These are phyloP conservation scores for Hamamelis virginiana DNA, from an alignment of 164 flowering plant species.

Conservation along the genomic window DNA sequence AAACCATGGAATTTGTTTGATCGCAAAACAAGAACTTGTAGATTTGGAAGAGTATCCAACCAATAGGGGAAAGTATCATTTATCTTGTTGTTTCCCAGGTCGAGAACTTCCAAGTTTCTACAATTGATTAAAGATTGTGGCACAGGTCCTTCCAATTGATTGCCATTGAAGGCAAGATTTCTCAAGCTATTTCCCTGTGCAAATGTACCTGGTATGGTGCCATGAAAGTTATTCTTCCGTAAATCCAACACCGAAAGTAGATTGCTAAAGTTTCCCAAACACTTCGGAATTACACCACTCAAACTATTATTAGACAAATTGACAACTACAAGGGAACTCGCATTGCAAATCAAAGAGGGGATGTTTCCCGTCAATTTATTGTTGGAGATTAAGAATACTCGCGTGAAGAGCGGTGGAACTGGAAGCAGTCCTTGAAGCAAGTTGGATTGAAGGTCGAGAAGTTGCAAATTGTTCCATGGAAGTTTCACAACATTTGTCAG, in stretches of 20 bases:
- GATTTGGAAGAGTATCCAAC: not conserved
- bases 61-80: not conserved
- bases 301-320: no score
- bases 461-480: not conserved
- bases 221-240: no score
- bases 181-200: not conserved
- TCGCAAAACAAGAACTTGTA: not conserved
- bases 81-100: not conserved
- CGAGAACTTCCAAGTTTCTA: not conserved
- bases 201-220: not conserved
- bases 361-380: not conserved
- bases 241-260: no score
- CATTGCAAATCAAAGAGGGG: no score
- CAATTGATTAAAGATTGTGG: not conserved
- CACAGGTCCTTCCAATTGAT: not conserved
- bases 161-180: not conserved
- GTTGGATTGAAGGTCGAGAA: conserved; percentile 3
- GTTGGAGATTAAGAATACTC: no score
- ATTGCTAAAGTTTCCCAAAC: no score
- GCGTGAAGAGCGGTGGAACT: not conserved
- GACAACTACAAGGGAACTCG: no score
- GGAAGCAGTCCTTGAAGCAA: not conserved
- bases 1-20: not conserved
- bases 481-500: not conserved
- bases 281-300: no score